Percentiles rank a stretch among this genome's conserved stretches.
These are phyloP conservation scores for Coemansia sp. DNA, from an alignment of 192 early-diverging fungal genomes.

Conservation along the genomic window DNA sequence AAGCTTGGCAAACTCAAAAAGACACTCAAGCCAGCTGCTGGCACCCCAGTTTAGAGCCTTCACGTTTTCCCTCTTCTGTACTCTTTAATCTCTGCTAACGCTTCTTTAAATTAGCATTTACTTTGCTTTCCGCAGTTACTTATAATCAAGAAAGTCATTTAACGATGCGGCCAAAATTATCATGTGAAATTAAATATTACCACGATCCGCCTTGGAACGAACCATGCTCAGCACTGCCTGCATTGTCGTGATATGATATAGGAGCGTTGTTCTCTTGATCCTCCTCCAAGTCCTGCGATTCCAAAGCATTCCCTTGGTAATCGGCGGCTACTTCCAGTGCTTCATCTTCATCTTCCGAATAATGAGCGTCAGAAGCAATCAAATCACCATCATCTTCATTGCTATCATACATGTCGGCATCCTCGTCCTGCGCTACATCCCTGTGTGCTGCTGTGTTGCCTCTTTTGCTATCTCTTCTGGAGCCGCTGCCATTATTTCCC, in stretches of 20 bases:
- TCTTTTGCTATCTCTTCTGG: neutral
- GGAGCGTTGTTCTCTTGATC: neutral
- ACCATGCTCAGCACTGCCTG: neutral
- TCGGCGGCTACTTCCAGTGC: neutral
- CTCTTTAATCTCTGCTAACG: no score
- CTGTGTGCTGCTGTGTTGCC: neutral
- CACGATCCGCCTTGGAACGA: slow-evolving; percentile 8
- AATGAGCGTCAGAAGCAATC: neutral
- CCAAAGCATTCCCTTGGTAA: neutral
- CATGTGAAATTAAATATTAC: neutral
- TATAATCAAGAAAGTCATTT: no score
- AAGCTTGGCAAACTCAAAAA: slow-evolving; percentile 44
- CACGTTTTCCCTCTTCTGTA: neutral
- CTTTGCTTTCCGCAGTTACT: neutral
- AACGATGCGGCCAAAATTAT: no score
- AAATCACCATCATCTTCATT: neutral
- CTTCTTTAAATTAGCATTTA: no score
- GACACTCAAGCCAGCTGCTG: slow-evolving; percentile 17
- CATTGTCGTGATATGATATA: neutral
- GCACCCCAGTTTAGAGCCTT: neutral
- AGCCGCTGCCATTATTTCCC: neutral
- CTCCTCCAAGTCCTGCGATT: neutral
- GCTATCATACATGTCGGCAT: slow-evolving; percentile 8
- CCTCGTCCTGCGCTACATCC: neutral
- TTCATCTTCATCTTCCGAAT: neutral